A percentile compares a stretch with the other conserved stretches of the same genome.
phyloP scores from a whole-genome alignment of 2,329 filamentous ascomycete genomes.

The Xylaria sp. region DNA sequence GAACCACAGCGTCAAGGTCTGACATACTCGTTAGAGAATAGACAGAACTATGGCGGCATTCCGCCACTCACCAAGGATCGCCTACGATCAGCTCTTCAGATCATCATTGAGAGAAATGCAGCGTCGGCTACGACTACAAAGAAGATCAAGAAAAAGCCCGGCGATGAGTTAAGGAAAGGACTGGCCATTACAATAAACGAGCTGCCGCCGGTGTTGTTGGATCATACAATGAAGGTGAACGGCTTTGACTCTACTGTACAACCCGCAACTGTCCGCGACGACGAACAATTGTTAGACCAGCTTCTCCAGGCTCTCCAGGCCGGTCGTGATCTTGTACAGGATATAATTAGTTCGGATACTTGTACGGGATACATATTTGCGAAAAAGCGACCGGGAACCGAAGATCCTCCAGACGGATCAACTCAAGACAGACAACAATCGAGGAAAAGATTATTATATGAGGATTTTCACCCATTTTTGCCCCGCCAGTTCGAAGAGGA shows the following conservation, averaged over 20 bases:
- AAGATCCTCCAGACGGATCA: slow-evolving; percentile 37
- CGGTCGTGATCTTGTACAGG: slow-evolving; percentile 71
- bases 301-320: slow-evolving; percentile 72
- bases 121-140: slow-evolving; percentile 59
- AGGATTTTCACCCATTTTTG: slow-evolving; percentile 93
- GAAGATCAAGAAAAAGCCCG: slow-evolving; percentile 74
- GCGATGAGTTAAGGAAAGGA: slow-evolving; percentile 78
- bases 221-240: slow-evolving; percentile 77
- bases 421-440: slow-evolving; percentile 46
- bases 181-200: slow-evolving; percentile 86
- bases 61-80: slow-evolving; percentile 77
- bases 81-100: slow-evolving; percentile 71
- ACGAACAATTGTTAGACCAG: slow-evolving; percentile 66
- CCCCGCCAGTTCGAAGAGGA: slow-evolving; percentile 79
- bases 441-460: slow-evolving; percentile 70
- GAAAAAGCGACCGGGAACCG: slow-evolving; percentile 55
- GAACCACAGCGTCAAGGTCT: slow-evolving; percentile 80
- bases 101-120: slow-evolving; percentile 65
- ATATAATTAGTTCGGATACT: slow-evolving; percentile 68
- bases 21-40: slow-evolving; percentile 78
- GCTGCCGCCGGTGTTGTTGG: slow-evolving; percentile 83
- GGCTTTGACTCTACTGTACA: slow-evolving; percentile 72
- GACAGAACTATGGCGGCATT: slow-evolving; percentile 81
- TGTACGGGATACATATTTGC: slow-evolving; percentile 90
- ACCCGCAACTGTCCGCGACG: slow-evolving; percentile 72